Base-by-base conservation (phyloP, 1,139 yeast genomes). In the Geotrichum cucujoidarum region DNA sequence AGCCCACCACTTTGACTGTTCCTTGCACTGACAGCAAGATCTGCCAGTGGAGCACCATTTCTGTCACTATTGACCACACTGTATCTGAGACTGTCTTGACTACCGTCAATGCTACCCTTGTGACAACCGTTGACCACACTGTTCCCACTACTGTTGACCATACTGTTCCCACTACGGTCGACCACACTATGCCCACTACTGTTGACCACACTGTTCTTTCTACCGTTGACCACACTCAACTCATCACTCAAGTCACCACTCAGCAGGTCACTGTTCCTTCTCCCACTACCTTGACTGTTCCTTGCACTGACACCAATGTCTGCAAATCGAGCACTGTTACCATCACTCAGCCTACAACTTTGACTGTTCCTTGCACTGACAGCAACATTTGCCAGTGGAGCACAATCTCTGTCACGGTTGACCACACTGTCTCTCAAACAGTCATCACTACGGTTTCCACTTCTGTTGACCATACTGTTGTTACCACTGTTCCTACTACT, bases 321-420 rank as follows among this genome's bases (percentile, higher is more conserved):
- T 39, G 42, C 42, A 18, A 39, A 20, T 39, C 24, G 34, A 39
- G 34, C 42, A 39, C 42, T 27, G 29, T 39, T 11, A 39, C 42
- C 16, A 24, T 39, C 10, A 14, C 42, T 29, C 4, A 5, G 5
- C 42, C 42, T 13, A 39, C 42, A 8, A 29, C 34, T 10, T 20
- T 39, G 25, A 39, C 42, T 39, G 42, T 39, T 39, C 42, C 42
- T 29, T 39, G 42, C 42, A 39, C 42, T 17, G 42, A 39, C 34
- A 16, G 30, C 34, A 39, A 39, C 14, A n/a, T 39, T 25, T 39
- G 42, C 34, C n/a, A 39, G 34, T 39, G 14, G n/a, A 27, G 25
- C 24, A 39, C 42, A 8, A 39, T 39, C 25, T 20, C 42, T 27
- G 30, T 37, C 18, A 37, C 40, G 6, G 20, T 16, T 14, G 40